Evolutionary conservation across 2,329 filamentous ascomycete species (phyloP).

Genomic region (Westerdykella aurantiaca): DNA sequence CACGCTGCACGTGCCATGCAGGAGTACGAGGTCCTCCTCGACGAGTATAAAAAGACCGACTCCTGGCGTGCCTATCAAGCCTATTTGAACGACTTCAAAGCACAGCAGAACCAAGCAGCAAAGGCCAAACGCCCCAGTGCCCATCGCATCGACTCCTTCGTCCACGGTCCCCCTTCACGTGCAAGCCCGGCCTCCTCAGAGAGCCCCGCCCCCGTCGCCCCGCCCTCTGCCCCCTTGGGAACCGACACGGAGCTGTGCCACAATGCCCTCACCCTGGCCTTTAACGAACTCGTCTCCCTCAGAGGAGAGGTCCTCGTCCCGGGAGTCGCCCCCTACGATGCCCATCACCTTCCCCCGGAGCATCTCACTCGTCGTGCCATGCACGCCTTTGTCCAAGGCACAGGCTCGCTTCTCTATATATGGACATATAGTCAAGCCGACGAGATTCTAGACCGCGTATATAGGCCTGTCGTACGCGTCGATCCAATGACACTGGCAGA

Average conservation of each 20-base stretch:
- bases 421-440: conserved; percentile 29
- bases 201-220: conserved; percentile 22
- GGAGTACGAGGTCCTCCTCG: conserved; percentile 36
- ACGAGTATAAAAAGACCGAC: conserved; percentile 37
- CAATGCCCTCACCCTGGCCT: conserved; percentile 31
- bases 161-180: conserved; percentile 17
- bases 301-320: conserved; percentile 26
- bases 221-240: conserved; percentile 9
- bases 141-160: conserved; percentile 21
- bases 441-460: conserved; percentile 32
- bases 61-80: conserved; percentile 33
- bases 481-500: conserved; percentile 33
- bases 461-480: conserved; percentile 19
- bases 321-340: conserved; percentile 21
- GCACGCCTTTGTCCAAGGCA: conserved; percentile 31
- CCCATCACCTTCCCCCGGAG: conserved; percentile 25
- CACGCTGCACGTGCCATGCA: conserved; percentile 36
- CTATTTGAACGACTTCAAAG: conserved; percentile 33
- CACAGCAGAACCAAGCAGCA: conserved; percentile 17
- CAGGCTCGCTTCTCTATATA: conserved; percentile 34
- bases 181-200: conserved; percentile 27
- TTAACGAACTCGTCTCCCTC: conserved; percentile 30
- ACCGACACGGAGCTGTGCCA: conserved; percentile 28
- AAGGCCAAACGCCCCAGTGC: conserved; percentile 14
- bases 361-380: conserved; percentile 25